Percentiles rank a stretch among this genome's conserved stretches.
Evolutionary conservation across 345 rosid species (phyloP).

Genomic region (Passiflora organensis): DNA sequence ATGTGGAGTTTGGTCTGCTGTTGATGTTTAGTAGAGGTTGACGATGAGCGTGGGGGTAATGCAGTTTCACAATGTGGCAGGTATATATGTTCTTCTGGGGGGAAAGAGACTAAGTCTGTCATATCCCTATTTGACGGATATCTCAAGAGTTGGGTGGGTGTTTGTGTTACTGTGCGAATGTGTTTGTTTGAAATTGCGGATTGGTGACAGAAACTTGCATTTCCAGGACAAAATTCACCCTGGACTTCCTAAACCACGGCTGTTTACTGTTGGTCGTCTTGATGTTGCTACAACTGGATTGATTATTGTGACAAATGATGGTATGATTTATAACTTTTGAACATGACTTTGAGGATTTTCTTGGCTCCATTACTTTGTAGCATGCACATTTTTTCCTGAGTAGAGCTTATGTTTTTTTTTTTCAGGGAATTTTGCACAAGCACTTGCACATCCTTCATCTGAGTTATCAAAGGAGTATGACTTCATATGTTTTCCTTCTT

Average conservation of each 20-base stretch:
- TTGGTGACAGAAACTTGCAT: slow-evolving; percentile 9
- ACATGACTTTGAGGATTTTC: not conserved
- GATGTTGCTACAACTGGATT: slow-evolving; percentile 94
- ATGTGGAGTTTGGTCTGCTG: not conserved
- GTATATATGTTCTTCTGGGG: slow-evolving; percentile 91
- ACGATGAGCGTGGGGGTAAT: not conserved
- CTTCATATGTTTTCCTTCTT: slow-evolving; percentile 4
- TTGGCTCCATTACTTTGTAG: not conserved
- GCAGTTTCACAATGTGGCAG: slow-evolving; percentile 30
- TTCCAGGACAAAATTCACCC: slow-evolving; percentile 61
- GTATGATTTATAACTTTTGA: slow-evolving; percentile 26
- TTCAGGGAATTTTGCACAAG: slow-evolving; percentile 88
- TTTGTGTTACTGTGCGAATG: not conserved
- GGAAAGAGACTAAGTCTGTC: slow-evolving; percentile 68
- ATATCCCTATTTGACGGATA: slow-evolving; percentile 63
- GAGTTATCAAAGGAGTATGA: slow-evolving; percentile 80
- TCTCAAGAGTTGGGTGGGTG: slow-evolving; percentile 65
- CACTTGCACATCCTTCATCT: slow-evolving; percentile 84
- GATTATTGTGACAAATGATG: slow-evolving; percentile 84
- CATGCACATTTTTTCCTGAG: no score
- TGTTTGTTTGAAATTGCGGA: slow-evolving; percentile 1
- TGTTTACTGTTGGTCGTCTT: slow-evolving; percentile 95
- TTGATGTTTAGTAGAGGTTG: not conserved
- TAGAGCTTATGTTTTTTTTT: not conserved
- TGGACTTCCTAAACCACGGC: slow-evolving; percentile 71